A percentile compares a stretch with the other conserved stretches of the same genome.
Conservation (phyloP, 2,329 filamentous ascomycete species). For the Trichoderma gracile region DNA sequence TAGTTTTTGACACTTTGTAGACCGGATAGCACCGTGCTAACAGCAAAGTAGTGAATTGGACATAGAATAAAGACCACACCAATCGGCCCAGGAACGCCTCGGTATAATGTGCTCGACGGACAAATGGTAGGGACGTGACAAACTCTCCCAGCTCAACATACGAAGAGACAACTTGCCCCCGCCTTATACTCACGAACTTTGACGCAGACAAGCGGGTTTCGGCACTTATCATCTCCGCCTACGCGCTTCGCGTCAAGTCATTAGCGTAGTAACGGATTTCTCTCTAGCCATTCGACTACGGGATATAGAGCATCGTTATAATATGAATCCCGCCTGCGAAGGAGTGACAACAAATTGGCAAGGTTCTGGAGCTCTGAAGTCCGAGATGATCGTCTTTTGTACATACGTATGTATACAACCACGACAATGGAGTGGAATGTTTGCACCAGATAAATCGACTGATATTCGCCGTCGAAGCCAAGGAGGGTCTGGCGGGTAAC, state of each 20-base stretch:
- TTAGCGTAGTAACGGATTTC: not conserved
- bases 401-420: too few species aligned
- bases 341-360: too few species aligned
- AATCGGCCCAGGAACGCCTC: too few species aligned
- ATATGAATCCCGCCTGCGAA: not conserved
- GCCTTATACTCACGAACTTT: not conserved
- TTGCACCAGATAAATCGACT: not conserved
- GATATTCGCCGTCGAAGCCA: not conserved
- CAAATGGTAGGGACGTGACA: not conserved
- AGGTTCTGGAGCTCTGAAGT: too few species aligned
- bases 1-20: too few species aligned
- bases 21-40: too few species aligned
- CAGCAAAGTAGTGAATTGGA: too few species aligned
- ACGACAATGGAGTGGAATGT: too few species aligned
- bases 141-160: not conserved
- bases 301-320: not conserved
- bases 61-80: too few species aligned
- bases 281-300: not conserved
- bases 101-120: too few species aligned
- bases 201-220: not conserved
- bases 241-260: not conserved
- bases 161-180: not conserved
- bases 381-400: too few species aligned
- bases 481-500: too few species aligned
- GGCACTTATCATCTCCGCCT: slow-evolving; percentile 9